These are phyloP conservation scores for Beauveria bassiana DNA, from an alignment of 2,329 filamentous ascomycete genomes.

Conservation along the genomic window DNA sequence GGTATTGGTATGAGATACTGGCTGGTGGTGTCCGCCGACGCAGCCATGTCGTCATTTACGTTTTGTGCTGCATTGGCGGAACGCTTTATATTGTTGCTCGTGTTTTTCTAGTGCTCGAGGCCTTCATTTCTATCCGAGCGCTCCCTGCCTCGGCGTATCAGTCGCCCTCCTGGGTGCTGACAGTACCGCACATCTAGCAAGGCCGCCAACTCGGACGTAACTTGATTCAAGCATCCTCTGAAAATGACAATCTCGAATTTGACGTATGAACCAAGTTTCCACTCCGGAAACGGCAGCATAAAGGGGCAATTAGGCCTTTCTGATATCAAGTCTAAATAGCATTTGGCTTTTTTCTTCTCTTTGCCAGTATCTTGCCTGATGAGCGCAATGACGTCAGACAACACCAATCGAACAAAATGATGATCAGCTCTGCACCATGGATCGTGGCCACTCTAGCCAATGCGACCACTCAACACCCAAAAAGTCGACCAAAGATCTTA, in stretches of 20 bases:
- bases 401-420: too few species aligned
- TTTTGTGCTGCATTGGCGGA: slow-evolving; percentile 1
- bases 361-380: too few species aligned
- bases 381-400: too few species aligned
- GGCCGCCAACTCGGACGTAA: too few species aligned
- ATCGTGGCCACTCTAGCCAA: slow-evolving; percentile 1
- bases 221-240: too few species aligned
- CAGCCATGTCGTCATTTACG: slow-evolving; percentile 5
- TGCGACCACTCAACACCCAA: neutral
- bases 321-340: too few species aligned
- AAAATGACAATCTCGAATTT: too few species aligned
- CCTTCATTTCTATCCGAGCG: slow-evolving; percentile 8
- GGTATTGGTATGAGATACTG: slow-evolving; percentile 10
- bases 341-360: too few species aligned
- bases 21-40: neutral
- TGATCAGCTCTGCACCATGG: neutral
- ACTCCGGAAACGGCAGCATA: too few species aligned
- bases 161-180: neutral
- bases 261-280: too few species aligned
- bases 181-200: neutral
- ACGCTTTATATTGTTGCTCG: slow-evolving; percentile 9
- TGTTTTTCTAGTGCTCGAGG: slow-evolving; percentile 4
- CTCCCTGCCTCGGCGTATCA: slow-evolving; percentile 9
- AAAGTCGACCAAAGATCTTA: neutral
- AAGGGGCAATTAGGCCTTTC: too few species aligned